These are phyloP conservation scores for Cladophialophora exuberans DNA, from an alignment of 2,329 filamentous ascomycete species.

Conservation along the genomic window DNA sequence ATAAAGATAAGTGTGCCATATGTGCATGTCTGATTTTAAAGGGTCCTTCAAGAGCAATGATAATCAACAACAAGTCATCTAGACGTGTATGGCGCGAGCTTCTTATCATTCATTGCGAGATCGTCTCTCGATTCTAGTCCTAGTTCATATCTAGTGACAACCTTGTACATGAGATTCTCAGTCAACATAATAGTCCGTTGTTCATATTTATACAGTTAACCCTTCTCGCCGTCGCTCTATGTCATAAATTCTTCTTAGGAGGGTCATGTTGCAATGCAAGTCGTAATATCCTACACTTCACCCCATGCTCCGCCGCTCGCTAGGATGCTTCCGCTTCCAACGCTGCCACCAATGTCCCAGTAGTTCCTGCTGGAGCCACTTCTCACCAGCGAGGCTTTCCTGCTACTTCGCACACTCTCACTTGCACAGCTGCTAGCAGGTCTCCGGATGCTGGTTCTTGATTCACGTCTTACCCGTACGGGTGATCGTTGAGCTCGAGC, in stretches of 20 bases:
- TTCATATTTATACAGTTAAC: conserved; percentile 24
- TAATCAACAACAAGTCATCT: too few relatives aligned
- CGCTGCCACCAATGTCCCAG: conserved; percentile 85
- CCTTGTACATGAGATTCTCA: background rate
- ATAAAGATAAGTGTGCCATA: too few relatives aligned
- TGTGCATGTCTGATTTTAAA: too few relatives aligned
- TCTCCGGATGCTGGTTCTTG: conserved; percentile 52
- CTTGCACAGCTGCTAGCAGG: conserved; percentile 76
- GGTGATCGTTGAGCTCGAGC: conserved; percentile 61
- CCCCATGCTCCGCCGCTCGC: conserved; percentile 76
- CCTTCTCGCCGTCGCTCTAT: conserved; percentile 3
- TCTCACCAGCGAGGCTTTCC: conserved; percentile 54
- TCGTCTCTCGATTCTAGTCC: background rate
- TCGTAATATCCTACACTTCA: conserved; percentile 58
- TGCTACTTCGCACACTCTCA: conserved; percentile 78
- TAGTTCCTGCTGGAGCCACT: conserved; percentile 80
- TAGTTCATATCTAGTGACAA: background rate
- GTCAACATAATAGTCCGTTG: conserved; percentile 18
- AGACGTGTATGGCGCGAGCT: too few relatives aligned
- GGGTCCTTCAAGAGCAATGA: too few relatives aligned
- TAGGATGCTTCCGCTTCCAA: conserved; percentile 72
- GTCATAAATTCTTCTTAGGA: conserved; percentile 4
- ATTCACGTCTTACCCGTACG: conserved; percentile 32
- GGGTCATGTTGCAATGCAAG: background rate
- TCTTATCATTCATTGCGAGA: too few relatives aligned